Percentiles rank a stretch among this genome's conserved stretches.
Evolutionary conservation across 768 basidiomycete species (phyloP).

Genomic region (Pisolithus microcarpus): DNA sequence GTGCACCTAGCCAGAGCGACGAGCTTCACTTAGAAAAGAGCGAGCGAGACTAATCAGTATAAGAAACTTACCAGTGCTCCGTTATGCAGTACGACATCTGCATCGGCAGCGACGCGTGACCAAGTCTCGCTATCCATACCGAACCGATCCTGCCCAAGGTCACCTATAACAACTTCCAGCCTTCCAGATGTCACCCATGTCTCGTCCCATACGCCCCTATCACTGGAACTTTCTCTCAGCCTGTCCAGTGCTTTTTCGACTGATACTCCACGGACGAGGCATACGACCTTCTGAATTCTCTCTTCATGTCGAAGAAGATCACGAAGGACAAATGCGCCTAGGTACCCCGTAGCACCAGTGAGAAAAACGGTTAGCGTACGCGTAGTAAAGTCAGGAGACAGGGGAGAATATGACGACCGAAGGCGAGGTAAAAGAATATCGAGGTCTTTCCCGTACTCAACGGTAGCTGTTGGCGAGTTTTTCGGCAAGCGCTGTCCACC

Average conservation of each 20-base stretch:
- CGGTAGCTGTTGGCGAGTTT: slow-evolving; percentile 23
- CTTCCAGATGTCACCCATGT: slow-evolving; percentile 62
- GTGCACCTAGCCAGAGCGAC: slow-evolving; percentile 57
- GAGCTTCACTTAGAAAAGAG: background rate
- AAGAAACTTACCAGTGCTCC: slow-evolving; percentile 82
- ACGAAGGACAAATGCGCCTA: slow-evolving; percentile 85
- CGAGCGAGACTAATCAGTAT: background rate
- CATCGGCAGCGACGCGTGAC: slow-evolving; percentile 59
- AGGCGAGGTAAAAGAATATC: slow-evolving; percentile 54
- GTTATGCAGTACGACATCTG: slow-evolving; percentile 86
- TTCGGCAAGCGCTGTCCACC: slow-evolving; percentile 8
- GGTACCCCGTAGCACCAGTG: slow-evolving; percentile 94
- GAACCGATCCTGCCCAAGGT: slow-evolving; percentile 68
- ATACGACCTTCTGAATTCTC: slow-evolving; percentile 79
- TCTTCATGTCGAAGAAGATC: slow-evolving; percentile 61
- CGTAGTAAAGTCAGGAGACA: slow-evolving; percentile 47
- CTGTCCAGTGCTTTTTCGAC: slow-evolving; percentile 57
- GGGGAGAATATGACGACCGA: slow-evolving; percentile 51
- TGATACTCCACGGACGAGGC: slow-evolving; percentile 75
- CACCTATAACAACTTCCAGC: slow-evolving; percentile 78
- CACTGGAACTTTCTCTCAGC: slow-evolving; percentile 61
- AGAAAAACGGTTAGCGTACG: slow-evolving; percentile 76
- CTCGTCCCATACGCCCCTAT: slow-evolving; percentile 86
- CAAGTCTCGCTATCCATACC: slow-evolving; percentile 63
- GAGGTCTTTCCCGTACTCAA: slow-evolving; percentile 78